phyloP scores from a whole-genome alignment of 2,329 filamentous ascomycete genomes.

The Sphaerulina musiva region DNA sequence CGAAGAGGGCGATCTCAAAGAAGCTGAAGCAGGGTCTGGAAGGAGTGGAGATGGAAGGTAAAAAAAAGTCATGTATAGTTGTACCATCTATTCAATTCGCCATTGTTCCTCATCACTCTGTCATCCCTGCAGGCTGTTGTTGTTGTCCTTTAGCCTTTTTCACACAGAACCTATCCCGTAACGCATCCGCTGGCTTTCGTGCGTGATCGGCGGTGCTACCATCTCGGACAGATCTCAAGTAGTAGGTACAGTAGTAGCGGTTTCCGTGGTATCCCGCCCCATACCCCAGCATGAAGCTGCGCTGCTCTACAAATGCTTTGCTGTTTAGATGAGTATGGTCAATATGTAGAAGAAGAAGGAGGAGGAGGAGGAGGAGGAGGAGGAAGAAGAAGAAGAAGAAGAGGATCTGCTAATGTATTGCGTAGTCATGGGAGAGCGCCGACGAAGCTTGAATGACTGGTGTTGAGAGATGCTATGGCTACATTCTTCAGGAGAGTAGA shows the following conservation, averaged over 20 bases:
- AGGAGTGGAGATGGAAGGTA: slow-evolving; percentile 30
- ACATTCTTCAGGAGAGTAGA: slow-evolving; percentile 17
- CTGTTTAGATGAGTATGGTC: no score
- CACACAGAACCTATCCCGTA: slow-evolving; percentile 5
- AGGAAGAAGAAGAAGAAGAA: no score
- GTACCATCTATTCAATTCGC: neutral
- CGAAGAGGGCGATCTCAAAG: slow-evolving; percentile 36
- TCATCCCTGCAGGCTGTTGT: neutral
- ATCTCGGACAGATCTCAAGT: slow-evolving; percentile 14
- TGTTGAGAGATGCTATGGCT: no score
- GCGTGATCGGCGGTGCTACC: slow-evolving; percentile 12
- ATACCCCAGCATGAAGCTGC: slow-evolving; percentile 8
- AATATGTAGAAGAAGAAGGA: no score
- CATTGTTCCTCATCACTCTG: neutral
- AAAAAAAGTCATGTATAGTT: neutral
- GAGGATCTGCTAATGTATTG: no score
- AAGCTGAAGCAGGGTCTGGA: slow-evolving; percentile 22
- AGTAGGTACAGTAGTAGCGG: slow-evolving; percentile 10
- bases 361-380: no score
- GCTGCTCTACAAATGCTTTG: no score
- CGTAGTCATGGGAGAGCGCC: no score
- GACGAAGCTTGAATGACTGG: neutral
- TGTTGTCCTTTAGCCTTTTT: neutral
- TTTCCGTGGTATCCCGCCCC: slow-evolving; percentile 10
- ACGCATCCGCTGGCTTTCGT: slow-evolving; percentile 12